These are phyloP conservation scores for Laguncularia racemosa DNA, from an alignment of 345 rosid species.

Conservation along the genomic window DNA sequence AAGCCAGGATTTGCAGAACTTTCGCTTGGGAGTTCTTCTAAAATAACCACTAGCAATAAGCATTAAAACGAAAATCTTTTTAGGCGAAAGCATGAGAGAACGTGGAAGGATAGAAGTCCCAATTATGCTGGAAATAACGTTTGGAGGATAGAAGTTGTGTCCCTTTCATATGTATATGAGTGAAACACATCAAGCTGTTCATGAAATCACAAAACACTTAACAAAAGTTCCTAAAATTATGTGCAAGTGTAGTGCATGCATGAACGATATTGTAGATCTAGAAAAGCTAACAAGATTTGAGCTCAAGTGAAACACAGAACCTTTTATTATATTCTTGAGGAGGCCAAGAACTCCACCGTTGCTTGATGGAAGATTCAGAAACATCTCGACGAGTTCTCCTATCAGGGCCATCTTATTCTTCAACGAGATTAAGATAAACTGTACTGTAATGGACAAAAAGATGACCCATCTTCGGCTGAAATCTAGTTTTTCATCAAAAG, in stretches of 20 bases:
- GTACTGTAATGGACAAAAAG: constrained; percentile 39
- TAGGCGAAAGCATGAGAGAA: neutral
- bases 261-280: neutral
- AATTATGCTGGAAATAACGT: neutral
- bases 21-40: neutral
- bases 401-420: constrained; percentile 29
- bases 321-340: constrained; percentile 19
- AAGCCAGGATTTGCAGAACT: too few species aligned
- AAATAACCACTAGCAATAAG: neutral
- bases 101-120: neutral
- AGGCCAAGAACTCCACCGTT: constrained; percentile 30
- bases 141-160: neutral
- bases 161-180: neutral
- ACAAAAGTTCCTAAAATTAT: neutral
- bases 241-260: neutral
- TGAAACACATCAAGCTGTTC: neutral
- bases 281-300: too few species aligned
- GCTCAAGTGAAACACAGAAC: constrained; percentile 5
- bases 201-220: neutral
- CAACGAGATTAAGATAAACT: constrained; percentile 27
- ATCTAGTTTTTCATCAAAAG: constrained; percentile 21
- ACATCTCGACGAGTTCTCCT: constrained; percentile 35
- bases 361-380: constrained; percentile 37
- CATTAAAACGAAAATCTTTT: too few species aligned
- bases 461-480: constrained; percentile 49